Base-by-base conservation (phyloP, 352 stramenopile genomes). In the Pythium phragmitis region DNA sequence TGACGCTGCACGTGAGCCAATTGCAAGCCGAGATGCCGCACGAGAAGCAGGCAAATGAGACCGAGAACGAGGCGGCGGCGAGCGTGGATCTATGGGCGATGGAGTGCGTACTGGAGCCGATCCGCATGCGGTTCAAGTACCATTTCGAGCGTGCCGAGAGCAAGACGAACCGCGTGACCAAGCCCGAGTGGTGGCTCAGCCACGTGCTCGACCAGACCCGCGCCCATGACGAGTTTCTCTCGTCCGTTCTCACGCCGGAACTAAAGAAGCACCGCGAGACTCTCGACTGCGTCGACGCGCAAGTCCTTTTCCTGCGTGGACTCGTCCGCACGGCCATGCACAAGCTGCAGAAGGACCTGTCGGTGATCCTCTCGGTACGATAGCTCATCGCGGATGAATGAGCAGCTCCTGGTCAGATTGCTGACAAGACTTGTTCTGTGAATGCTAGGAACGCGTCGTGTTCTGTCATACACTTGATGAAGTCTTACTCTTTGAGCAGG, bases 381-480 rank as follows among this genome's bases (percentile, higher is more conserved):
- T 2, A 46, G 13, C 4, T 6, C 6, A 7, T 9, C 23, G 3
- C 16, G 43, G 43, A 30, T 17, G 21, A 21, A 50, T 5, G 68
- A 1, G 12, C 4, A 19, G 34, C 1, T 39, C 34, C 7, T 9
- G 34, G 46, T 42, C 14, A 4, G 33, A 43, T 33, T 16, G 48
- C 16, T 4, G 37, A 50, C 45, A 5, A n/a, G 28, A 13, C 7
- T 17, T 50, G 26, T 63, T 30, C n/a, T 61, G 14, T 41, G 9
- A 4, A 33, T 28, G 0, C 30, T 47, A 58, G 54, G 52, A 60
- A 30, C 67, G 50, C 2, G 61, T 45, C 4, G 50, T 72, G 34
- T 66, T 93, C 45, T 93, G 84, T 56, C 84, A 93, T 53, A 85
- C 77, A 3, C 64, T 93, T 19, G 84, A 93, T 42, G 84, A 93